Evolutionary conservation across 202 grass and related monocot genomes (phyloP).

Genomic region (Schoenoplectus tabernaemontani): DNA sequence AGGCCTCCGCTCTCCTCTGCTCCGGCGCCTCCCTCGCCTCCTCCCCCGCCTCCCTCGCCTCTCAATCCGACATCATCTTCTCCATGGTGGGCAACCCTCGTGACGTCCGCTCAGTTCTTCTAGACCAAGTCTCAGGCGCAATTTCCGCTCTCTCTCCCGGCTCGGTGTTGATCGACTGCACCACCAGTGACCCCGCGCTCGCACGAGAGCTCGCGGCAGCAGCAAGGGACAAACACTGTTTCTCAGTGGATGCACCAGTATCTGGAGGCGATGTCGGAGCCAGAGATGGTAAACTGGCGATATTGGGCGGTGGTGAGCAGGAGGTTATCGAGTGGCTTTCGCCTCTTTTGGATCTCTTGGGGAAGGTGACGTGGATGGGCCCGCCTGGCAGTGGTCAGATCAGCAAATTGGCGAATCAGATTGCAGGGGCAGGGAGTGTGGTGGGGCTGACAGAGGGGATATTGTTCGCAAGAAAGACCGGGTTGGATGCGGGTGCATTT

Average conservation of each 20-base stretch:
- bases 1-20: slow-evolving; percentile 33
- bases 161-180: slow-evolving; percentile 59
- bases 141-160: slow-evolving; percentile 34
- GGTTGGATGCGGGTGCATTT: slow-evolving; percentile 44
- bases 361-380: slow-evolving; percentile 54
- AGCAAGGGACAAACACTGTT: slow-evolving; percentile 22
- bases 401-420: slow-evolving; percentile 84
- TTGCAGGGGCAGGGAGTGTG: slow-evolving; percentile 36
- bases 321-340: slow-evolving; percentile 48
- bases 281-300: slow-evolving; percentile 55
- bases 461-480: slow-evolving; percentile 36
- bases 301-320: slow-evolving; percentile 62
- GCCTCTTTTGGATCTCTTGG: slow-evolving; percentile 46
- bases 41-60: slow-evolving; percentile 45
- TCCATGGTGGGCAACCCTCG: slow-evolving; percentile 72
- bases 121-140: slow-evolving; percentile 34
- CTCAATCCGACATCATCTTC: slow-evolving; percentile 54
- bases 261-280: slow-evolving; percentile 75
- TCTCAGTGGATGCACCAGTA: slow-evolving; percentile 50
- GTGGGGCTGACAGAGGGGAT: slow-evolving; percentile 52
- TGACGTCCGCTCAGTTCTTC: slow-evolving; percentile 45
- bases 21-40: slow-evolving; percentile 34
- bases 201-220: slow-evolving; percentile 37
- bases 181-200: slow-evolving; percentile 50
- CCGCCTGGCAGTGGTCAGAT: slow-evolving; percentile 56